phyloP scores from a whole-genome alignment of 805 yeast genomes.

The Grigorovia humatica region DNA sequence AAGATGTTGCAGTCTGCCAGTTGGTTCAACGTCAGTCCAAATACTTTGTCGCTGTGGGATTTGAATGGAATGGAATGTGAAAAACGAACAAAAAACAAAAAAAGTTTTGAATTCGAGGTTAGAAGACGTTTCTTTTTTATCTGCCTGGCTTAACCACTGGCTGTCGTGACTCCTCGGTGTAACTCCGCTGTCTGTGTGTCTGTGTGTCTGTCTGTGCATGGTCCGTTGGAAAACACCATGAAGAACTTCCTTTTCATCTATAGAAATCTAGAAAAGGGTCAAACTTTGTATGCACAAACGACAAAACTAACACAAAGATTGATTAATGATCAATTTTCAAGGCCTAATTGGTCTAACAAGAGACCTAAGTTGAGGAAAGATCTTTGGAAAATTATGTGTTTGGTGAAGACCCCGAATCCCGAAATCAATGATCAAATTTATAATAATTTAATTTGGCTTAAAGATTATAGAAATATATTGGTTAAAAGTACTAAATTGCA shows the following conservation, averaged over 20 bases:
- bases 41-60: too few relatives aligned
- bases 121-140: too few relatives aligned
- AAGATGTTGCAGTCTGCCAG: too few relatives aligned
- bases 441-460: constrained; percentile 61
- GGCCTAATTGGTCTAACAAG: constrained; percentile 86
- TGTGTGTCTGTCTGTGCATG: too few relatives aligned
- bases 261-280: constrained; percentile 81
- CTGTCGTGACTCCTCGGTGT: too few relatives aligned
- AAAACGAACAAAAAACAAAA: background rate
- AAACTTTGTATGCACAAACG: constrained; percentile 78
- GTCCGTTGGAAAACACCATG: background rate
- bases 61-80: too few relatives aligned
- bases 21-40: too few relatives aligned
- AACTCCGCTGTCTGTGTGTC: too few relatives aligned
- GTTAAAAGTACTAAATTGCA: background rate
- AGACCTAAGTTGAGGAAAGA: constrained; percentile 56
- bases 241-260: constrained; percentile 33
- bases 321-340: constrained; percentile 48
- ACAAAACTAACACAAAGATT: constrained; percentile 44
- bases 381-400: constrained; percentile 85
- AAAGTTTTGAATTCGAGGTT: background rate
- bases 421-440: constrained; percentile 63
- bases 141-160: too few relatives aligned
- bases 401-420: constrained; percentile 53
- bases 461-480: constrained; percentile 61